Evolutionary conservation across 345 rosid species (phyloP), one percentile per base, ranked within the genome.

Genomic region (Gossypium anomalum): DNA sequence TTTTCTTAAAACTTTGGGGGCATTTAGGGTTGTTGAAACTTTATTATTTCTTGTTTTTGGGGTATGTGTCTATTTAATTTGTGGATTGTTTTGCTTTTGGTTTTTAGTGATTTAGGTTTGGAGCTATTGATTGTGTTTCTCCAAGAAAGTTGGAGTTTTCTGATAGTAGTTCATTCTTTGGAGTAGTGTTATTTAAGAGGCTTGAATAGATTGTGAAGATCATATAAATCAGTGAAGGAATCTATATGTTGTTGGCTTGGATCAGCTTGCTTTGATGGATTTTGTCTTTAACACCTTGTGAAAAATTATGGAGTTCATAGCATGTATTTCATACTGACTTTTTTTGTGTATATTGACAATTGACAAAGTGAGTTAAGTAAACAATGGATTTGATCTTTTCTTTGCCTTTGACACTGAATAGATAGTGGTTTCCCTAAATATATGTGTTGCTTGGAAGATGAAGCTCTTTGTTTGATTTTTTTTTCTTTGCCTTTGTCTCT

Each of bases 401-500:
- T 51, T 51, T 51, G 55, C 19, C 55, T 15, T 51, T 51, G 9
- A 13, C 55, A 3, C 17, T 16, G 56, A 51, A 16, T 51, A 15
- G 19, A 51, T 15, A 15, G 56, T 51, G 56, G 19, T 51, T 51
- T 15, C 56, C 56, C 56, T 51, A 51, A 51, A 51, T 51, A 51
- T 15, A 45, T 60, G 45, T 15, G 10, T 19, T 38, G 44, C 34
- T 56, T 76, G 53, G 25, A 53, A 49, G 63, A 52, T 79, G 61
- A 68, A 61, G 55, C 67, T 22, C 25, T 43, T 71, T 61, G 29
- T 49, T 29, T 15, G 57, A 52, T 23, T 47, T 56, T 71, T 60
- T 34, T 29, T 75, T 44, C 66, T 68, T 75, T 76, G 55, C 67
- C 63, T 78, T 23, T 16, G 77, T 66, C 78, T 78, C 9, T 78